phyloP scores from a whole-genome alignment of 768 basidiomycete species.

The Multifurca ochricompacta region DNA sequence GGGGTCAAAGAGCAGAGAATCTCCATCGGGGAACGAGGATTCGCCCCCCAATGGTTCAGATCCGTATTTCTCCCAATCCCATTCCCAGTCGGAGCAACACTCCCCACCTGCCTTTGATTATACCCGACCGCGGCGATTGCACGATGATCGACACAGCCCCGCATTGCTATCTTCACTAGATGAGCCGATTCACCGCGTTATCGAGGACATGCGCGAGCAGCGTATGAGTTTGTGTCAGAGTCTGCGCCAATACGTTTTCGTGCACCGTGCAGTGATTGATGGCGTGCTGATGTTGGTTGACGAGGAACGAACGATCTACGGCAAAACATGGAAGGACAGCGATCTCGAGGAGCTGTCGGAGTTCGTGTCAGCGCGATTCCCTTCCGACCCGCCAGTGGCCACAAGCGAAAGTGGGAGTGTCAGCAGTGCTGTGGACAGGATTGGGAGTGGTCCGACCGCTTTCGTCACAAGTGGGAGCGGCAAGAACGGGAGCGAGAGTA shows the following conservation, averaged over 20 bases:
- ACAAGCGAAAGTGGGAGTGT: conserved; percentile 13
- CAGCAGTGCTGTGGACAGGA: not conserved
- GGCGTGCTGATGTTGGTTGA: conserved; percentile 72
- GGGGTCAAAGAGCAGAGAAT: conserved; percentile 4
- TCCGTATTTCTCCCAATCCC: conserved; percentile 10
- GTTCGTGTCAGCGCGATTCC: conserved; percentile 17
- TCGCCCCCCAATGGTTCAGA: conserved; percentile 11
- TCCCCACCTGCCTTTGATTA: conserved; percentile 39
- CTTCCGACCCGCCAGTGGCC: not conserved
- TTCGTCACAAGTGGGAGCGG: not conserved
- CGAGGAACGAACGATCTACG: conserved; percentile 47
- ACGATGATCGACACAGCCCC: conserved; percentile 43
- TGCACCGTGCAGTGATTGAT: conserved; percentile 79
- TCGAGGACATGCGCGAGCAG: conserved; percentile 94
- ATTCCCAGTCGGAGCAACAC: conserved; percentile 11
- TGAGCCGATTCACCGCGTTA: conserved; percentile 72
- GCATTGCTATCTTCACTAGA: conserved; percentile 52
- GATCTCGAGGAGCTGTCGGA: conserved; percentile 21
- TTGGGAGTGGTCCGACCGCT: not conserved
- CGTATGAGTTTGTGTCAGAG: conserved; percentile 96
- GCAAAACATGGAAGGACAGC: conserved; percentile 20
- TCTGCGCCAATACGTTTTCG: conserved; percentile 89
- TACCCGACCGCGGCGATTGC: conserved; percentile 54
- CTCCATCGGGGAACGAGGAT: conserved; percentile 10
- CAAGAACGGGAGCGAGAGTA: not conserved